A percentile compares a stretch with the other conserved stretches of the same genome.
Conservation (phyloP, 257 asterid species). For the Solanum gandarillasii region DNA sequence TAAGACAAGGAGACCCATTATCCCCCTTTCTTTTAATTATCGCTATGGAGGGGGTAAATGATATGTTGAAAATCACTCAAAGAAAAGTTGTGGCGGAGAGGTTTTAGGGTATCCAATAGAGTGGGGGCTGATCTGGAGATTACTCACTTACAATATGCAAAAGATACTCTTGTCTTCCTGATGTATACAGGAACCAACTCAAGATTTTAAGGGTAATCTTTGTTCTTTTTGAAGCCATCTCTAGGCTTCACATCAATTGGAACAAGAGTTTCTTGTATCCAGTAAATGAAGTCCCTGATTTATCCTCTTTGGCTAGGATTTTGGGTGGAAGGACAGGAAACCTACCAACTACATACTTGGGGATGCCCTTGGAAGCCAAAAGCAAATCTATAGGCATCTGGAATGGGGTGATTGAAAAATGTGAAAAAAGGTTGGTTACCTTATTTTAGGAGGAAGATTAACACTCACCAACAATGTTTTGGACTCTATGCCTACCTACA, state of each 20-base stretch:
- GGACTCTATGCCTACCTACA: not conserved
- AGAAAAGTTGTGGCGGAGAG: not conserved
- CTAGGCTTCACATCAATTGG: not conserved
- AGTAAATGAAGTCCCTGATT: not conserved
- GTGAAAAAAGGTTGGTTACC: not conserved
- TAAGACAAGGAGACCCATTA: too few species aligned
- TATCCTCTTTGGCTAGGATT: not conserved
- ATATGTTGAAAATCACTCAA: not conserved
- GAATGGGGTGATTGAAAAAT: not conserved
- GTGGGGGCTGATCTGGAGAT: not conserved
- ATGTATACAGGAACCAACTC: not conserved
- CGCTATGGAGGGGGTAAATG: not conserved
- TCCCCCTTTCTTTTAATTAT: too few species aligned
- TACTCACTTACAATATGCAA: not conserved
- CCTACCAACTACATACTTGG: too few species aligned
- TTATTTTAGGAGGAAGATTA: not conserved
- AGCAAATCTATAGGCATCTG: not conserved
- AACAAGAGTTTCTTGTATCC: not conserved
- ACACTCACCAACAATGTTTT: not conserved
- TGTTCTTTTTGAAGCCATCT: not conserved
- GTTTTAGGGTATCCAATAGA: not conserved
- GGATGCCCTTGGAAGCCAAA: too few species aligned
- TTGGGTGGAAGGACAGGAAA: too few species aligned
- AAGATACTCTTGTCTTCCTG: not conserved
- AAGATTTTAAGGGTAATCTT: not conserved